Evolutionary conservation across 306 rosid species (phyloP), one percentile per base, ranked within the genome.

Genomic region (Casuarina glauca): DNA sequence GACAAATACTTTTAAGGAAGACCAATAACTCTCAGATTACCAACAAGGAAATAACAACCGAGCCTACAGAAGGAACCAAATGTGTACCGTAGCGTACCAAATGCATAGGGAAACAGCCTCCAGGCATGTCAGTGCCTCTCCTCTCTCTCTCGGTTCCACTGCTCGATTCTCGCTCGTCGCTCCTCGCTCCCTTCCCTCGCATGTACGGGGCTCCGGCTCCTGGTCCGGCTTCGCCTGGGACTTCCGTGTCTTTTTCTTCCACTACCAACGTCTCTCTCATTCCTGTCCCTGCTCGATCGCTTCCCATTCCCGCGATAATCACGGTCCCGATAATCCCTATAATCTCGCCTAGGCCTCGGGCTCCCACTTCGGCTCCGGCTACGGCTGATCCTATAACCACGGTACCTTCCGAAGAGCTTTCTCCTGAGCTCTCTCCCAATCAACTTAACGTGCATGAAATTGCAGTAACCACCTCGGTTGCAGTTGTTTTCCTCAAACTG

Each of bases 111-210:
- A 19, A 19, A 55, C 1, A 7, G 38, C 64, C 35, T 32, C 42
- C 5, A 36, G 38, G n/a, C 80, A 69, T 41, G 15, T 86, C 86
- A 79, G 46, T 16, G 80, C 54, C 75, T 88, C 80, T 83, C 88
- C 84, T 90, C 94, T 73, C 81, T 86, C 74, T 90, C 95, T 39
- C 91, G 84, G 72, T 90, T 90, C 95, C 95, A 90, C 78, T 88
- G 92, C 76, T 88, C 92, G 6, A 90, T 90, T 75, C 96, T 87
- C 3, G 96, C 93, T 20, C 96, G 88, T 19, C 93, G 87, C 45
- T 90, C 96, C 85, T 88, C 93, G 48, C 93, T 90, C 35, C 91
- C 93, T 67, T 90, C 88, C 81, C 96, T 90, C 32, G 32, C 82
- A 1, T 79, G 87, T 32, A 49, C 79, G 5, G 84, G 87, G 20